phyloP scores from a whole-genome alignment of 495 filamentous ascomycete species.

The Tuber umbilicatum region DNA sequence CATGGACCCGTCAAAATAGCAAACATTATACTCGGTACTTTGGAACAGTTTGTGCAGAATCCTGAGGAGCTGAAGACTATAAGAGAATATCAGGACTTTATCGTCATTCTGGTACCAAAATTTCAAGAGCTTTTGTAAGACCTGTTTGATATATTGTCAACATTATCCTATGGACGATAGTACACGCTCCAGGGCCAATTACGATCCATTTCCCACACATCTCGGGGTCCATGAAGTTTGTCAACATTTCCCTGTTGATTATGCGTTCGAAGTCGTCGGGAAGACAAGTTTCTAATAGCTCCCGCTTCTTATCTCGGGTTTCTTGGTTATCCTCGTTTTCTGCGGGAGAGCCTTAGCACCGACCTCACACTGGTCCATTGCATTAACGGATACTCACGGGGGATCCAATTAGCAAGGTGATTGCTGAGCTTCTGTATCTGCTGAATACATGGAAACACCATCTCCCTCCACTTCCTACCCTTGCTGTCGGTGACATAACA shows the following conservation, averaged over 20 bases:
- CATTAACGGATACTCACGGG: constrained; percentile 45
- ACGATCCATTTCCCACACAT: constrained; percentile 92
- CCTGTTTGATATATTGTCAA: constrained; percentile 42
- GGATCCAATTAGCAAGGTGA: constrained; percentile 84
- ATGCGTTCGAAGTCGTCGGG: constrained; percentile 72
- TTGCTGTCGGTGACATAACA: constrained; percentile 57
- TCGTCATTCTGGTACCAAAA: constrained; percentile 88
- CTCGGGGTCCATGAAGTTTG: constrained; percentile 78
- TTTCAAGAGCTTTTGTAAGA: constrained; percentile 74
- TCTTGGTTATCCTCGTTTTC: constrained; percentile 56
- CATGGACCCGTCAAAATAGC: constrained; percentile 83
- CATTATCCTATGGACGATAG: not conserved
- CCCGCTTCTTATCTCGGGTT: constrained; percentile 74
- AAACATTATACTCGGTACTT: constrained; percentile 83
- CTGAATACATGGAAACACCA: constrained; percentile 79
- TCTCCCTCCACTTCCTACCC: constrained; percentile 61
- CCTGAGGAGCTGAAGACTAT: constrained; percentile 74
- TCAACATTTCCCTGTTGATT: constrained; percentile 64
- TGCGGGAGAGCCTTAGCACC: not conserved
- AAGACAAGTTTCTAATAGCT: constrained; percentile 65
- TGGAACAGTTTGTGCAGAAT: constrained; percentile 83
- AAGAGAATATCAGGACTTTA: constrained; percentile 89
- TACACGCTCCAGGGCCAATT: not conserved
- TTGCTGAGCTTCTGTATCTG: constrained; percentile 82
- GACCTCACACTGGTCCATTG: not conserved